phyloP scores from a whole-genome alignment of 306 rosid species.

The Cucurbita argyrosperma region DNA sequence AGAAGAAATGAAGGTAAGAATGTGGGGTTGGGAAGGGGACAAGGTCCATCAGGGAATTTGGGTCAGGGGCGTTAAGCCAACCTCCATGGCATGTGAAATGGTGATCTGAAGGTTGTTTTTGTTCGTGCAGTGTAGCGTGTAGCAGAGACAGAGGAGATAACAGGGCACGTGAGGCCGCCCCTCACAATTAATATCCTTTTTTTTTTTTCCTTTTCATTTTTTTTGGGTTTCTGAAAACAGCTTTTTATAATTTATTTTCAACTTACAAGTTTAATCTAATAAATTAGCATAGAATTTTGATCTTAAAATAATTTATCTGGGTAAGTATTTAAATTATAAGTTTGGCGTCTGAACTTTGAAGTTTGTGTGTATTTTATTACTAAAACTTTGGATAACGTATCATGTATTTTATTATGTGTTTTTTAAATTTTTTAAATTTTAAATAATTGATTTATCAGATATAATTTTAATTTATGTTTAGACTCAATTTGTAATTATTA shows the following conservation, averaged over 20 bases:
- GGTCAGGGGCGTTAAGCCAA: neutral
- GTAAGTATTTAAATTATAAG: neutral
- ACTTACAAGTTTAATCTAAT: too few relatives aligned
- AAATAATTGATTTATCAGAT: too few relatives aligned
- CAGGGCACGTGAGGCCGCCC: neutral
- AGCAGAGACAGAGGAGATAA: constrained; percentile 1
- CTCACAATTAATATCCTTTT: neutral
- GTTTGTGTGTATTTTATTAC: too few relatives aligned
- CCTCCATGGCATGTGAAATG: neutral
- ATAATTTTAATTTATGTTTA: too few relatives aligned
- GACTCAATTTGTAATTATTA: too few relatives aligned
- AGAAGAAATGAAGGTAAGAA: neutral
- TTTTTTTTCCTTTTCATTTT: neutral
- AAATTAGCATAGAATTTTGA: too few relatives aligned
- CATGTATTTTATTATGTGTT: neutral
- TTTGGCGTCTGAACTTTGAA: neutral
- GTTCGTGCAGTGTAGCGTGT: constrained; percentile 2
- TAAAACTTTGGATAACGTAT: too few relatives aligned
- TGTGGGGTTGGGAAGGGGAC: constrained; percentile 3
- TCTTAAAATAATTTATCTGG: too few relatives aligned
- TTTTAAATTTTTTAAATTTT: too few relatives aligned
- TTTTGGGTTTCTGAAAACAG: neutral
- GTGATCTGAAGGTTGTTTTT: constrained; percentile 9
- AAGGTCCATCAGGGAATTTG: neutral
- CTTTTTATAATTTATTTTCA: too few relatives aligned